Evolutionary conservation across 1,284 basidiomycete genomes (phyloP).

Genomic region (Phellopilus nigrolimitatus): DNA sequence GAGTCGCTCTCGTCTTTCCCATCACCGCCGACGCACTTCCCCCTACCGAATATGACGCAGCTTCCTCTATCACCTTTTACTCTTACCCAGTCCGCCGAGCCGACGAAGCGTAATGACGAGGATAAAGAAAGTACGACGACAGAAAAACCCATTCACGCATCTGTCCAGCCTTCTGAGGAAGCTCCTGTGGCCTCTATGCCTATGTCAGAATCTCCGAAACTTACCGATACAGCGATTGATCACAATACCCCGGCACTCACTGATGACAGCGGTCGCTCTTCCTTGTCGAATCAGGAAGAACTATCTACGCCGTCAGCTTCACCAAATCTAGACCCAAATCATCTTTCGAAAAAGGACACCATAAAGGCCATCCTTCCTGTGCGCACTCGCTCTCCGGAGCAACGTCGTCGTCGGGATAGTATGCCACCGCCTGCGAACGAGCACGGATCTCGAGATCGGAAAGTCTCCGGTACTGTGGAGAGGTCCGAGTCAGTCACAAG

Average conservation of each 20-base stretch:
- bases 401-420: conserved; percentile 1
- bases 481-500: conserved; percentile 48
- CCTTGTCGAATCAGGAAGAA: conserved; percentile 1
- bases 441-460: conserved; percentile 15
- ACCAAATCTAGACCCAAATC: not conserved
- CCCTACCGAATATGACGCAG: conserved; percentile 43
- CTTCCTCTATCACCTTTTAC: conserved; percentile 9
- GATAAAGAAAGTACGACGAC: not conserved
- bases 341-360: not conserved
- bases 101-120: not conserved
- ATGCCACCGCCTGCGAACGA: not conserved
- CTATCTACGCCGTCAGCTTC: not conserved
- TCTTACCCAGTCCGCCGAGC: not conserved
- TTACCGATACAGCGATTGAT: not conserved
- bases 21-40: conserved; percentile 63
- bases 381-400: not conserved
- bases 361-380: not conserved
- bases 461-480: conserved; percentile 32
- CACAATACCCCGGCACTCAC: conserved; percentile 7
- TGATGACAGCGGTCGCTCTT: conserved; percentile 7
- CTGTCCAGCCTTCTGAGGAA: not conserved
- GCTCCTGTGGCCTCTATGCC: not conserved
- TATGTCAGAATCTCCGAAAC: not conserved
- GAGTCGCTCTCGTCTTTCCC: conserved; percentile 68
- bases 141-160: not conserved